Conservation (phyloP, 352 stramenopile genomes). For the Globisporangium rhizosaccharum region DNA sequence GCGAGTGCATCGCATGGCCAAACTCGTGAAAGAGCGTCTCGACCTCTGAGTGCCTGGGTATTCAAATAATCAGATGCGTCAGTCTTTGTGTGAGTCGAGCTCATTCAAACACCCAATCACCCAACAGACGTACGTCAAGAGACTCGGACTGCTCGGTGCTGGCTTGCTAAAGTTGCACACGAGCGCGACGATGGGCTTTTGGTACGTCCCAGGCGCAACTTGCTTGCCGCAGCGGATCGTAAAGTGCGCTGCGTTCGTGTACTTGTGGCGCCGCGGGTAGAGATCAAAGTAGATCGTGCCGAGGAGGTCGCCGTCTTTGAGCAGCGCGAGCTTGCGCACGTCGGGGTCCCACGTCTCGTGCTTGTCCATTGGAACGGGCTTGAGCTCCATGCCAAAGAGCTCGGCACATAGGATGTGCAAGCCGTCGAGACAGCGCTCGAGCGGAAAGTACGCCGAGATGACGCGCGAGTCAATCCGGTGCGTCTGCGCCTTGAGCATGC, state of each 20-base stretch:
- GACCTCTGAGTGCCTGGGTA: slow-evolving; percentile 89
- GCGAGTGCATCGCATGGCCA: slow-evolving; percentile 95
- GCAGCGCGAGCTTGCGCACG: slow-evolving; percentile 89
- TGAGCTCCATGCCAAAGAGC: slow-evolving; percentile 90
- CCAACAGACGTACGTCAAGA: slow-evolving; percentile 43
- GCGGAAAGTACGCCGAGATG: slow-evolving; percentile 86
- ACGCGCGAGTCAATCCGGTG: slow-evolving; percentile 76
- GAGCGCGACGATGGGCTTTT: slow-evolving; percentile 94
- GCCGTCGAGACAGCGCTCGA: slow-evolving; percentile 89
- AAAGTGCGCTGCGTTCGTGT: slow-evolving; percentile 91
- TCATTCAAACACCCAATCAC: no score
- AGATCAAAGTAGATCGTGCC: slow-evolving; percentile 95
- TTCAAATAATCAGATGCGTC: slow-evolving; percentile 18
- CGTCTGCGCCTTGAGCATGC: slow-evolving; percentile 71
- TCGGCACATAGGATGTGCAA: slow-evolving; percentile 83
- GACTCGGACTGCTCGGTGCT: slow-evolving; percentile 53
- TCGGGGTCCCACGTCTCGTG: slow-evolving; percentile 88
- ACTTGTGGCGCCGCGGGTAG: slow-evolving; percentile 87
- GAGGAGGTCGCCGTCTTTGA: slow-evolving; percentile 47
- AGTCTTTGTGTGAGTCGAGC: no score
- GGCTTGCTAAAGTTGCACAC: slow-evolving; percentile 89
- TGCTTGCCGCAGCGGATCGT: slow-evolving; percentile 93
- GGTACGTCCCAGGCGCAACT: slow-evolving; percentile 57
- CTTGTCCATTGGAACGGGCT: slow-evolving; percentile 62
- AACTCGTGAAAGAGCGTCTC: slow-evolving; percentile 97